phyloP scores from a whole-genome alignment of 495 filamentous ascomycete species.

The Amniculicola lignicola region DNA sequence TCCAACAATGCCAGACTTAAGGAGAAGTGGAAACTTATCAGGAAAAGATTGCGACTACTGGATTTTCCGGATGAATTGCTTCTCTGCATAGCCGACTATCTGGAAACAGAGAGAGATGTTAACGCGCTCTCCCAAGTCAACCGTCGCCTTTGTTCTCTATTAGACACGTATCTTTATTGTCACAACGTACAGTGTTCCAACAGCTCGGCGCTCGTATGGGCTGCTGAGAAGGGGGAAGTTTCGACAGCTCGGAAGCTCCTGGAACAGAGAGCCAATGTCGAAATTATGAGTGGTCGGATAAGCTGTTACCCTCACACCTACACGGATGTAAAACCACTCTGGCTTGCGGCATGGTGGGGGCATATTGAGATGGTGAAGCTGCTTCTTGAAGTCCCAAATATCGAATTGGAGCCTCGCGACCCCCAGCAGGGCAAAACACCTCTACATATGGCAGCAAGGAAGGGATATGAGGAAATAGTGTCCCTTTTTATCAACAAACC shows the following conservation, averaged over 20 bases:
- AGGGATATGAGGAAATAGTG: too few relatives aligned
- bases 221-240: slow-evolving; percentile 22
- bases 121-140: slow-evolving; percentile 36
- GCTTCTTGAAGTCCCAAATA: too few relatives aligned
- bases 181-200: slow-evolving; percentile 23
- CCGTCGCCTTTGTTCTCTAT: slow-evolving; percentile 28
- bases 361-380: too few relatives aligned
- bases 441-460: too few relatives aligned
- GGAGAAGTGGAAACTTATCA: too few relatives aligned
- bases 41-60: slow-evolving; percentile 24
- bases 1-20: too few relatives aligned
- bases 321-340: too few relatives aligned
- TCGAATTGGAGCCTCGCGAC: too few relatives aligned
- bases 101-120: slow-evolving; percentile 34
- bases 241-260: slow-evolving; percentile 3
- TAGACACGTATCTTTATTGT: slow-evolving; percentile 38
- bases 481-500: too few relatives aligned
- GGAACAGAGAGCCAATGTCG: neutral
- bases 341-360: too few relatives aligned
- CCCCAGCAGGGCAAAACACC: too few relatives aligned
- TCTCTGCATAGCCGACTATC: slow-evolving; percentile 25
- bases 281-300: neutral
- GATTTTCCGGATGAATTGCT: slow-evolving; percentile 35
- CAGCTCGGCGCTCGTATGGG: slow-evolving; percentile 36
- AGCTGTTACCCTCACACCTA: too few relatives aligned